Evolutionary conservation across 768 basidiomycete species (phyloP).

Genomic region (Cystobasidium ongulense): DNA sequence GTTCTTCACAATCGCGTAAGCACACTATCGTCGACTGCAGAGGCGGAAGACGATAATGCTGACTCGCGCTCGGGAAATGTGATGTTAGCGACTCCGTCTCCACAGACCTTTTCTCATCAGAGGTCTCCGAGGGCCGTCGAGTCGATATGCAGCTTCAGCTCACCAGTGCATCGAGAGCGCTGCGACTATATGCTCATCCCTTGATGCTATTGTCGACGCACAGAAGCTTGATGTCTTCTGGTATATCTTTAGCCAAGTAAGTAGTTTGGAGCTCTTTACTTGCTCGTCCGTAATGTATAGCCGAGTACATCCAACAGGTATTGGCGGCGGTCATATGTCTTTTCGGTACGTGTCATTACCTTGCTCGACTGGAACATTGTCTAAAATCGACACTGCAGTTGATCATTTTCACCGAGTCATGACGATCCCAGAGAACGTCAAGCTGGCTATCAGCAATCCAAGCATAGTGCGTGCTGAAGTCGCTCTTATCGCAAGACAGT

Average conservation of each 20-base stretch:
- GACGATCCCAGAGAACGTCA: not conserved
- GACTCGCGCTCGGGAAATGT: not conserved
- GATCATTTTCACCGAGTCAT: not conserved
- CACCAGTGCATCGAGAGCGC: not conserved
- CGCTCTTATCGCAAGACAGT: not conserved
- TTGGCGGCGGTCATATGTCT: not conserved
- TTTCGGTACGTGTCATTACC: not conserved
- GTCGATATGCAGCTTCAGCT: not conserved
- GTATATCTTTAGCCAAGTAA: not conserved
- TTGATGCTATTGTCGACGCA: constrained; percentile 1
- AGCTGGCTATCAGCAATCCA: not conserved
- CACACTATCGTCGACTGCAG: not conserved
- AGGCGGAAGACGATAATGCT: not conserved
- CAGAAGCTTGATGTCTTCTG: not conserved
- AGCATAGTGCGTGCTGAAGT: not conserved
- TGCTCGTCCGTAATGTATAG: too few relatives aligned
- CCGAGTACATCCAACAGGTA: too few relatives aligned
- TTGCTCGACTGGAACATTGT: not conserved
- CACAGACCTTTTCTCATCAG: constrained; percentile 1
- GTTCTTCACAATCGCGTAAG: not conserved
- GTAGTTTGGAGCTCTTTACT: not conserved
- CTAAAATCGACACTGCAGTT: not conserved
- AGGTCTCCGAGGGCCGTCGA: not conserved
- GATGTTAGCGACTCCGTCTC: not conserved
- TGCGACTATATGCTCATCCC: not conserved